phyloP scores from a whole-genome alignment of 345 rosid species.

The Balakata baccata region DNA sequence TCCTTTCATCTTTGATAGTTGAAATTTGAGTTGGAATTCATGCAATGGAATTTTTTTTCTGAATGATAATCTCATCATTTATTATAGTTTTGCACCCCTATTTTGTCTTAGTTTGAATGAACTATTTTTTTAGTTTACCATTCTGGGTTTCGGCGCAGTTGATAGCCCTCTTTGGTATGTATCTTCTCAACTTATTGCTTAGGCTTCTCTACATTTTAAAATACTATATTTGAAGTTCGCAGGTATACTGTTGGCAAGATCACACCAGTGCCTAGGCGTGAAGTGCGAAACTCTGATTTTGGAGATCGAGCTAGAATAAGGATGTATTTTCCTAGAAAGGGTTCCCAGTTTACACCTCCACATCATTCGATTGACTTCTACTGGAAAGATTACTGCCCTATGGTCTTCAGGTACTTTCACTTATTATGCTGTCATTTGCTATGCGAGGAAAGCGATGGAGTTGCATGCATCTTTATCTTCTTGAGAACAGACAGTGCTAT shows the following conservation, averaged over 20 bases:
- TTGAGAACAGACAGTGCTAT: neutral
- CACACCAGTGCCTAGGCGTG: conserved; percentile 88
- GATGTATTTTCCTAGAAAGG: conserved; percentile 83
- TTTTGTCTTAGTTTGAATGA: neutral
- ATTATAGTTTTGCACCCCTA: neutral
- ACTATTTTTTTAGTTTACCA: neutral
- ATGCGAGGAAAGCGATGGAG: neutral
- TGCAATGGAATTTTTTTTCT: neutral
- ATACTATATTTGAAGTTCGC: conserved; percentile 41
- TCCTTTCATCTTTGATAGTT: neutral
- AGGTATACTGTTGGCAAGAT: conserved; percentile 97
- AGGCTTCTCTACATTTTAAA: conserved; percentile 13
- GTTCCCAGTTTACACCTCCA: conserved; percentile 87
- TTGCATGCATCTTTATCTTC: conserved; percentile 2
- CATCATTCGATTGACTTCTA: conserved; percentile 78
- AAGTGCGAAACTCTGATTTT: conserved; percentile 83
- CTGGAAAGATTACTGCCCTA: conserved; percentile 98
- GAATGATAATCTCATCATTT: neutral
- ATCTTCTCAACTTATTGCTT: neutral
- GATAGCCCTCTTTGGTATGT: neutral
- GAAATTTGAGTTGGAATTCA: neutral
- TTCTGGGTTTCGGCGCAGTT: neutral
- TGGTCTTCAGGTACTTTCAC: conserved; percentile 82
- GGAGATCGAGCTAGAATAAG: conserved; percentile 89
- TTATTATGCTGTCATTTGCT: conserved; percentile 2